Base-by-base conservation (phyloP, 2,329 filamentous ascomycete species). In the Eutypella sp. region DNA sequence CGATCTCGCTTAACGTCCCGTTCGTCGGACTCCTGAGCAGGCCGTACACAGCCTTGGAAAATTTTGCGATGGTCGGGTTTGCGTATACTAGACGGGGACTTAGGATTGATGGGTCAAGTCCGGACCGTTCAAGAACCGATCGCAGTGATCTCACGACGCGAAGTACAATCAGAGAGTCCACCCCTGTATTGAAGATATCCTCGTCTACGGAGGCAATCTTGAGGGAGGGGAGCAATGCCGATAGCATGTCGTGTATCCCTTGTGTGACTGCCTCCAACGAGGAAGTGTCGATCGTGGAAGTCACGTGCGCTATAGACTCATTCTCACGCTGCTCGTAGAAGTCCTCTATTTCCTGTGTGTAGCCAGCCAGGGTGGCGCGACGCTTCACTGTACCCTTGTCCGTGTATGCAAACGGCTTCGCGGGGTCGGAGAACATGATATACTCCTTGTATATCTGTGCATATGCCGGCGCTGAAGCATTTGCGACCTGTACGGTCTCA, bases 341-440 rank as follows among this genome's bases (percentile, higher is more conserved):
- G 0, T 62, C 60, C 4, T 76, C 68, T 34, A 78, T 76, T 46
- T 76, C 73, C 2, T 66, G 52, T 2, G 56, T 56, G 41, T 75
- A 78, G 1, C 69, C 56, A 2, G 56, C 49, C 7, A 67, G 45
- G 2, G 73, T 72, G 0, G 63, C 60, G 1, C 59, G 60, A 3
- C 72, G 65, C 54, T 71, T 69, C 4, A 73, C 62, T 0, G 65
- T 72, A 0, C 70, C 68, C 53, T 78, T 76, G 13, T 69, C 66
- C 0, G 74, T 72, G 15, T 60, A 64, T 3, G 66, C 52, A 41
- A 77, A 73, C 0, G 70, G 69, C 54, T 73, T 71, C 3, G 63
- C 58, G 11, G 60, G 61, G 10, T 66, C 61, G 0, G 71, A 59
- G 41, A 76, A 59, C 0, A 66, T 57, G 24, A 77, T 64, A 44